phyloP scores from a whole-genome alignment of 495 filamentous ascomycete species.

The Talaromyces stipitatus region DNA sequence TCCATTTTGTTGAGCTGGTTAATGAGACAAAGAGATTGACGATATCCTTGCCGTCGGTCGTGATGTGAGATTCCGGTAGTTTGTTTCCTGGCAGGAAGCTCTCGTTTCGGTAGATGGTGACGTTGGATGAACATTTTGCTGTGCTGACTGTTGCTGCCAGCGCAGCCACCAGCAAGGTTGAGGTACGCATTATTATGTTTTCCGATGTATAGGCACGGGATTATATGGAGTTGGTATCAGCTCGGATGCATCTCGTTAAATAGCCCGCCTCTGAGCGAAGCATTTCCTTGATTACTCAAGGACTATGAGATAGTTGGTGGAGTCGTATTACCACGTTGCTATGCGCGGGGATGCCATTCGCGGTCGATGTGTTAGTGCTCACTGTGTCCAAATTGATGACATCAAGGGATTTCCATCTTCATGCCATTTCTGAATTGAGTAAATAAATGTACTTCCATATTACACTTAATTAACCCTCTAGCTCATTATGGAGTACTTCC shows the following conservation, averaged over 20 bases:
- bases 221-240: too few relatives aligned
- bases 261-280: too few relatives aligned
- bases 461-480: too few relatives aligned
- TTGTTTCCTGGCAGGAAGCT: slow-evolving; percentile 8
- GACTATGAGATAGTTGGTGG: background rate
- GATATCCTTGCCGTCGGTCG: slow-evolving; percentile 20
- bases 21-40: slow-evolving; percentile 20
- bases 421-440: too few relatives aligned
- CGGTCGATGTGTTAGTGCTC: background rate
- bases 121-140: slow-evolving; percentile 3
- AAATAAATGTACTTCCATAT: too few relatives aligned
- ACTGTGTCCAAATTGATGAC: background rate
- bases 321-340: background rate
- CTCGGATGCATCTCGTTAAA: too few relatives aligned
- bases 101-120: slow-evolving; percentile 11
- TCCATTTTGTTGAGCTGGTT: slow-evolving; percentile 21
- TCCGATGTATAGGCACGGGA: background rate
- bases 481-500: too few relatives aligned
- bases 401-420: too few relatives aligned
- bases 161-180: slow-evolving; percentile 1
- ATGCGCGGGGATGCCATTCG: background rate
- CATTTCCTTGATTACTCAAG: background rate
- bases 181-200: background rate
- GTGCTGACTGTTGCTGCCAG: background rate
- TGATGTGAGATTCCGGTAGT: slow-evolving; percentile 19